phyloP scores from a whole-genome alignment of 257 asterid species.

The Henckelia pumila region DNA sequence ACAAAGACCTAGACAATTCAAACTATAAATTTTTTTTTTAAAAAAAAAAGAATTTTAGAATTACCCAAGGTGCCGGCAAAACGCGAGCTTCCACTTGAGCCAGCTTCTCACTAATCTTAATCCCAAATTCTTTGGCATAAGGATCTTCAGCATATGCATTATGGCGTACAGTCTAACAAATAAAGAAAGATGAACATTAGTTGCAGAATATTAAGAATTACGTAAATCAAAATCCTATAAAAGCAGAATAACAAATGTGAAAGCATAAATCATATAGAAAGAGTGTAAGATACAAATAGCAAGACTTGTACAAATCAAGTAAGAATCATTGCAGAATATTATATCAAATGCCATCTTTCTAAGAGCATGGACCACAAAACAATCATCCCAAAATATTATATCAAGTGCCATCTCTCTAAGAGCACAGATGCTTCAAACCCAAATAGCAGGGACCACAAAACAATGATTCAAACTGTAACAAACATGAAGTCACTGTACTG shows the following conservation, averaged over 20 bases:
- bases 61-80: slow-evolving; percentile 90
- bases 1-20: neutral
- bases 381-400: neutral
- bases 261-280: neutral
- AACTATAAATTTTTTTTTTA: too few relatives aligned
- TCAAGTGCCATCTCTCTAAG: too few relatives aligned
- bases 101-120: slow-evolving; percentile 76
- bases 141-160: slow-evolving; percentile 80
- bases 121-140: slow-evolving; percentile 89
- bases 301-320: neutral
- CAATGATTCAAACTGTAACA: neutral
- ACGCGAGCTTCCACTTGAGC: slow-evolving; percentile 99
- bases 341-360: too few relatives aligned
- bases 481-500: neutral
- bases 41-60: neutral
- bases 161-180: slow-evolving; percentile 70
- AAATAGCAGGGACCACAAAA: neutral
- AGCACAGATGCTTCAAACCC: neutral
- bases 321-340: neutral
- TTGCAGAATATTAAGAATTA: neutral
- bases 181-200: neutral
- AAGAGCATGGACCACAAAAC: neutral
- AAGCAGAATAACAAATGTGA: neutral
- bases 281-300: neutral
- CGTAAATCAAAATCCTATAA: neutral